Evolutionary conservation across 768 basidiomycete genomes (phyloP), one percentile per base, ranked within the genome.

Genomic region (Mycena leptocephala): DNA sequence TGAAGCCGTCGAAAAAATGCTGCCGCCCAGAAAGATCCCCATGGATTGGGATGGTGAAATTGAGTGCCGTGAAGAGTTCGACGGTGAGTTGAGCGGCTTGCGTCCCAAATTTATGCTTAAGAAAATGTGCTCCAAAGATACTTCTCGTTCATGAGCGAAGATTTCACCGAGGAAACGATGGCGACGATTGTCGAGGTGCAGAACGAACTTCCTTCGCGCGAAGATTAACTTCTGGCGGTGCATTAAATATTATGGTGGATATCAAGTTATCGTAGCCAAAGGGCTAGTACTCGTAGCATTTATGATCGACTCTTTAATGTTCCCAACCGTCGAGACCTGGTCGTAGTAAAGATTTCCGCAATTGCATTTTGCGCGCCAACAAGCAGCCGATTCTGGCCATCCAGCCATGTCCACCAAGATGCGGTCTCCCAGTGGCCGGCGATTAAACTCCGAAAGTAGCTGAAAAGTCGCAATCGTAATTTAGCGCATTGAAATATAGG

Each of bases 351-450:
- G 35, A 41, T 80, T 81, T 41, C 82, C 83, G 64, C 88, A 88
- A 9, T 74, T 39, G 59, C 88, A 88, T 70, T 81, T 85, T 8
- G 87, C 86, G 56, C 74, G 80, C 87, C 87, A 88, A 63, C 87
- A 88, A 0, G 83, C 85, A 20, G 82, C 78, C 0, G 86, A 80
- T 75, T 89, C 88, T 1, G 84, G 84, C 87, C 87, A 88, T 39
- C 87, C 87, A 69, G 87, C 85, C 84, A 88, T 86, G 56, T 88
- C 86, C 63, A 85, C 68, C 10, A 85, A 79, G 48, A 89, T 70
- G 20, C 80, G 83, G 72, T 88, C 87, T 18, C 88, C 88, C 22
- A 86, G 71, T 3, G 88, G 85, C 13, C 86, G 76, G 24, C 78
- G 81, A 74, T 88, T 86, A 80, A 88, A 84, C 73, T 88, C 88